These are phyloP conservation scores for Aspergillus fructus DNA, from an alignment of 2,329 filamentous ascomycete species.

Conservation along the genomic window DNA sequence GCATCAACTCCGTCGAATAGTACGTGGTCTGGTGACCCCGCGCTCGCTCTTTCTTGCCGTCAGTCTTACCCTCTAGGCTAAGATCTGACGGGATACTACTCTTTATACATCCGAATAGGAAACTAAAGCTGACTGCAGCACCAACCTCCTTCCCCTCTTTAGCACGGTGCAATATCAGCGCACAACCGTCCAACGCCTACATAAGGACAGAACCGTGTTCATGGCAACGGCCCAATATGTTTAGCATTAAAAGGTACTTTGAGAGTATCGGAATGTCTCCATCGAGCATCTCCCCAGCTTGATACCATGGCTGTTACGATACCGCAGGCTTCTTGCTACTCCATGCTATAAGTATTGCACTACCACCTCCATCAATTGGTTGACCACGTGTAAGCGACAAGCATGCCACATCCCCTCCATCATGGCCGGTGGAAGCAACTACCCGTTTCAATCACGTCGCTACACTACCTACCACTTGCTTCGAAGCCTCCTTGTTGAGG, in stretches of 20 bases:
- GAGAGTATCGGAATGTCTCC: constrained; percentile 7
- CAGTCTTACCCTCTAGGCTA: constrained; percentile 13
- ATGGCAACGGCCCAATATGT: neutral
- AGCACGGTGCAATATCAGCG: neutral
- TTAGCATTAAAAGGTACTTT: constrained; percentile 6
- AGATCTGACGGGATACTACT: constrained; percentile 3
- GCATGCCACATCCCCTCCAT: neutral
- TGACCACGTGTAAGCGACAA: constrained; percentile 6
- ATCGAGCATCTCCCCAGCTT: constrained; percentile 2
- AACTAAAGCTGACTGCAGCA: neutral
- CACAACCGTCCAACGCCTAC: neutral
- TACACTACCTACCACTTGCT: neutral
- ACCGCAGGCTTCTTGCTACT: neutral
- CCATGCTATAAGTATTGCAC: neutral
- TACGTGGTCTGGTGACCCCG: neutral
- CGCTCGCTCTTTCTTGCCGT: neutral
- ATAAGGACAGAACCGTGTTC: neutral
- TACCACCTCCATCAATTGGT: neutral
- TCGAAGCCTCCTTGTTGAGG: neutral
- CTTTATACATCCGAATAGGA: constrained; percentile 9
- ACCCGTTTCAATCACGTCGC: neutral
- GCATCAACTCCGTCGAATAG: constrained; percentile 9
- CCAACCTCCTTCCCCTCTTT: constrained; percentile 7
- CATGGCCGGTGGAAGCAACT: neutral
- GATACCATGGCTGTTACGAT: neutral